A percentile compares a stretch with the other conserved stretches of the same genome.
Evolutionary conservation across 1,284 basidiomycete genomes (phyloP).

Genomic region (Sanghuangporus weigelae): DNA sequence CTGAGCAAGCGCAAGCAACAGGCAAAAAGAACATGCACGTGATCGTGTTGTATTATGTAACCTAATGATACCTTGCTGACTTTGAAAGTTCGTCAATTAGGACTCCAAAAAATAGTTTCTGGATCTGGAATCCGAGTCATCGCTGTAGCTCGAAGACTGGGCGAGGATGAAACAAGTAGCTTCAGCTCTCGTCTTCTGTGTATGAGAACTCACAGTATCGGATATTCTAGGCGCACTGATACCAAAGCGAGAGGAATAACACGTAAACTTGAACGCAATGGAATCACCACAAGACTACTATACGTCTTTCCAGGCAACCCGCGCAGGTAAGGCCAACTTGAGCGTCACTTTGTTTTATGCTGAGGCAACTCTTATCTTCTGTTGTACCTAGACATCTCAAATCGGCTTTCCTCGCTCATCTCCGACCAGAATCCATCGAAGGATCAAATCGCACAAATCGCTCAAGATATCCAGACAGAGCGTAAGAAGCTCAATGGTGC

Average conservation of each 20-base stretch:
- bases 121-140: too few species aligned
- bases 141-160: too few species aligned
- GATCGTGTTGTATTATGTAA: conserved; percentile 9
- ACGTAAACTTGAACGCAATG: not conserved
- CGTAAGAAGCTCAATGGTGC: conserved; percentile 58
- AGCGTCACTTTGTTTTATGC: too few species aligned
- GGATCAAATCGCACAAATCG: conserved; percentile 33
- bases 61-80: not conserved
- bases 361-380: not conserved
- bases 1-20: not conserved
- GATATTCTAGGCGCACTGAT: too few species aligned
- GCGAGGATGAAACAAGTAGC: too few species aligned
- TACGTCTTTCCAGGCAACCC: conserved; percentile 39
- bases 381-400: conserved; percentile 24
- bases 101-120: too few species aligned
- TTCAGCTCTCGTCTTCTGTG: too few species aligned
- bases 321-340: conserved; percentile 20
- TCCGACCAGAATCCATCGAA: conserved; percentile 3
- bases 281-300: conserved; percentile 40
- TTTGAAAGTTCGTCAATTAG: too few species aligned
- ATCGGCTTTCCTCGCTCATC: conserved; percentile 22
- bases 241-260: not conserved
- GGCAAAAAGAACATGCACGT: conserved; percentile 2
- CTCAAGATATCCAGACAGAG: conserved; percentile 44
- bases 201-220: too few species aligned